Base-by-base conservation (phyloP, 352 stramenopile species). In the Phytophthora idaei region DNA sequence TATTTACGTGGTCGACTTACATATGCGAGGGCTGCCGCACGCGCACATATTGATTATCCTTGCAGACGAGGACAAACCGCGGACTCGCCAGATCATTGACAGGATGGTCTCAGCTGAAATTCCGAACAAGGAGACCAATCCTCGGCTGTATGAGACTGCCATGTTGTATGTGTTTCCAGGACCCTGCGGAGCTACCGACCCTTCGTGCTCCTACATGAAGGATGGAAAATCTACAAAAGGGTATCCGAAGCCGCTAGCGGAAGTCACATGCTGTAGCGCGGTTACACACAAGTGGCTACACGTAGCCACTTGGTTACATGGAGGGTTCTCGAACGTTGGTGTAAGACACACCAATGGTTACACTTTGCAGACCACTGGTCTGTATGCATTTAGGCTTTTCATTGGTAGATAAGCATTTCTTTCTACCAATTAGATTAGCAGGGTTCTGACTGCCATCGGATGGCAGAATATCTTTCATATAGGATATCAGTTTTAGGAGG, bases 1-100 rank as follows among this genome's bases (percentile, higher is more conserved):
- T 5, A 53, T 53, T 41, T 53, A 53, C 14, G 47, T 53, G 9
- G 47, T 53, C 4, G 47, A 53, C 12, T 53, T 53, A 5, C 47
- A 53, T 14, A 53, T 41, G 14, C 45, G 45, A 2, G 45, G 45
- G 3, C 11, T 53, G 2, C 47, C 47, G 2, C 47, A 53, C 14
- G 47, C 28, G 8, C 28, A 53, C 27, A 34, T 53, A 17, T 27
- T 53, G 27, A 27, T 53, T 10, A 53, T 53, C 14, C 29, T 53
- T 1, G 47, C 47, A 0, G 47, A 39, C 28, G 47, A 37, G 5
- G 47, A 53, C 27, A 53, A 53, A 21, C 47, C 27, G 11, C 27
- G 28, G 12, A 45, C 39, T 3, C 4, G 39, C 7, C 8, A 45
- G 6, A 45, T 45, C 11, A 45, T 45, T 11, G 39, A 45, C 39